Conservation (phyloP, 148 eudicot species). For the Dysphania ambrosioides region DNA sequence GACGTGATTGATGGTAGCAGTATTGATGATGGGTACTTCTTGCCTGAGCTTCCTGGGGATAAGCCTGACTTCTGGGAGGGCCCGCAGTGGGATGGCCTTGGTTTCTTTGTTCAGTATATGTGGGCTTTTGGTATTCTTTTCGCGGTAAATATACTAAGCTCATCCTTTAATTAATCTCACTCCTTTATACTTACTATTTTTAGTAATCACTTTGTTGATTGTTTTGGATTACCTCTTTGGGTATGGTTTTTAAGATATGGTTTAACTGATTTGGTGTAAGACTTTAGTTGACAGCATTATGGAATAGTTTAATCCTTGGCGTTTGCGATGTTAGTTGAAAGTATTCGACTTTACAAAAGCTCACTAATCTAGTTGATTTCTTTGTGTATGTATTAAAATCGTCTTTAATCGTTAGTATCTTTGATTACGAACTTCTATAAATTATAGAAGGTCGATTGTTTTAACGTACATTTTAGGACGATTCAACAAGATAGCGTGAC, state of each 20-base stretch:
- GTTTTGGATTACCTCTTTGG: too few relatives aligned
- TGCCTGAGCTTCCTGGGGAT: slow-evolving; percentile 69
- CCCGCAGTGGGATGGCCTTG: slow-evolving; percentile 70
- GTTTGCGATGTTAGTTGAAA: background rate
- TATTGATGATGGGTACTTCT: slow-evolving; percentile 34
- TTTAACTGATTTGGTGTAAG: background rate
- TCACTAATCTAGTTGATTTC: too few relatives aligned
- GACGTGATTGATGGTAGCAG: slow-evolving; percentile 4
- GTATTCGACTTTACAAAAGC: too few relatives aligned
- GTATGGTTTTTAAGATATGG: background rate
- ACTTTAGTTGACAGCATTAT: background rate
- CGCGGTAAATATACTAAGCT: slow-evolving; percentile 43
- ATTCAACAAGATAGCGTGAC: too few relatives aligned
- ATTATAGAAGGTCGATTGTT: too few relatives aligned
- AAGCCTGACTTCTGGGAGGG: slow-evolving; percentile 81
- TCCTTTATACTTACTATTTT: too few relatives aligned
- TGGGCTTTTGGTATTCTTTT: slow-evolving; percentile 95
- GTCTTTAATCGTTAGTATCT: too few relatives aligned
- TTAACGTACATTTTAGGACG: too few relatives aligned
- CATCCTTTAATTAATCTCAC: background rate
- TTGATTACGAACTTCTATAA: too few relatives aligned
- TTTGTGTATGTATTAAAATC: too few relatives aligned
- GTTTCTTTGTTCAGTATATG: slow-evolving; percentile 82
- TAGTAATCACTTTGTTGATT: background rate
- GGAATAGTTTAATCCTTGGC: background rate